Percentiles rank a stretch among this genome's conserved stretches.
phyloP scores from a whole-genome alignment of 2,329 filamentous ascomycete genomes.

The Teratosphaeriaceae sp. region DNA sequence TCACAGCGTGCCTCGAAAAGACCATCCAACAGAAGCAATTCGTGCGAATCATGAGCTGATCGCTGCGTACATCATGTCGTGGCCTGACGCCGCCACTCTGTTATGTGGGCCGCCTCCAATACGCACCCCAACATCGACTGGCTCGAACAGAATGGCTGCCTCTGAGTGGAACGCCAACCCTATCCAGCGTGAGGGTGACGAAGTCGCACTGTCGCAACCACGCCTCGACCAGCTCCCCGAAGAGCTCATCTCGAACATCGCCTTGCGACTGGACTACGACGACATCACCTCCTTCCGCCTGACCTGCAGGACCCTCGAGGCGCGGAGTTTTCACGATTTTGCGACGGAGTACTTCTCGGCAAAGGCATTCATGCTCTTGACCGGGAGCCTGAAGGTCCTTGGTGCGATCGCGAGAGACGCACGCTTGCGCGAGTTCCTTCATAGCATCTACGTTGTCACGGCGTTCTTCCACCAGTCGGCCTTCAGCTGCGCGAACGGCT shows the following conservation, averaged over 20 bases:
- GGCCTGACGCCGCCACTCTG: too few relatives aligned
- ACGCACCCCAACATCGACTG: too few relatives aligned
- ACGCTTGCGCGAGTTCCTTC: constrained; percentile 18
- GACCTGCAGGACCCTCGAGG: constrained; percentile 21
- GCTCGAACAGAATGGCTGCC: too few relatives aligned
- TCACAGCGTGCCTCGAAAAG: too few relatives aligned
- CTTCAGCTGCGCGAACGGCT: constrained; percentile 13
- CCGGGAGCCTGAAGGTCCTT: constrained; percentile 20
- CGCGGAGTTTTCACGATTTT: constrained; percentile 22
- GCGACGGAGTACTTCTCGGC: constrained; percentile 20
- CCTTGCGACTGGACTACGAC: constrained; percentile 20
- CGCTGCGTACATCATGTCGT: too few relatives aligned
- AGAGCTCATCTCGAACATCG: constrained; percentile 24
- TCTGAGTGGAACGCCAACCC: too few relatives aligned
- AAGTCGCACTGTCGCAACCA: constrained; percentile 1
- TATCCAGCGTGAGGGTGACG: background rate
- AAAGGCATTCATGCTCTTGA: constrained; percentile 21
- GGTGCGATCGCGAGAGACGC: constrained; percentile 18
- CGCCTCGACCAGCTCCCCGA: constrained; percentile 20
- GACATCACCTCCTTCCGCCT: constrained; percentile 21
- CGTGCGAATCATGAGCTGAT: too few relatives aligned
- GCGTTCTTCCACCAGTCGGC: constrained; percentile 14
- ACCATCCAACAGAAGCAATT: too few relatives aligned
- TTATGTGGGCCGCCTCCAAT: too few relatives aligned
- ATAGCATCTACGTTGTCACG: constrained; percentile 19